Evolutionary conservation across 176 grass and related monocot genomes (phyloP).

Genomic region (Bromus sterilis): DNA sequence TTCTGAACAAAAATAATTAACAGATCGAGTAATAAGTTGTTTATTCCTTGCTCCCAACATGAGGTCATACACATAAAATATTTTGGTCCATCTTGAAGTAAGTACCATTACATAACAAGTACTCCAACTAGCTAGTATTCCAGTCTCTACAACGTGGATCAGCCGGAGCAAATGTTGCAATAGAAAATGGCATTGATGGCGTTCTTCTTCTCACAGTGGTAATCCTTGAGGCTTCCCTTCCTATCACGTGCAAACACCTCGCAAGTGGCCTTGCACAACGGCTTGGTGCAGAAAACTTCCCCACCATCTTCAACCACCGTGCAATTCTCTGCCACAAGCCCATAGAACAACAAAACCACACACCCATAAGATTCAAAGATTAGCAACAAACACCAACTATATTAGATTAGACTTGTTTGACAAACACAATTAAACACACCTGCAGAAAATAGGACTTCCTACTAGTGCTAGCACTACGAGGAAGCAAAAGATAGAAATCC

Average conservation of each 20-base stretch:
- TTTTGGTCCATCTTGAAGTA: not conserved
- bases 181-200: too few species aligned
- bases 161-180: too few species aligned
- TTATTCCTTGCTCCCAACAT: not conserved
- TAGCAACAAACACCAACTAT: too few species aligned
- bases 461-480: not conserved
- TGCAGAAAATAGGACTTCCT: not conserved
- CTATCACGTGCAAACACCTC: not conserved
- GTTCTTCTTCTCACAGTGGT: not conserved
- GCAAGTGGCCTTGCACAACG: not conserved
- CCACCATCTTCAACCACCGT: not conserved
- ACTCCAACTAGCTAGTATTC: too few species aligned
- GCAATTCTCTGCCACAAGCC: not conserved
- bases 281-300: not conserved
- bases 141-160: too few species aligned
- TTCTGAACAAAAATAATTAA: not conserved
- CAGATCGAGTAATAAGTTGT: not conserved
- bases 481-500: not conserved
- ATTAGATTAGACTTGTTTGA: not conserved
- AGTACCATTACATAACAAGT: too few species aligned
- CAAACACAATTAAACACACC: not conserved
- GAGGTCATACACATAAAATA: not conserved
- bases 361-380: not conserved
- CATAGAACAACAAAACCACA: not conserved
- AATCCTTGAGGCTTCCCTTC: not conserved